phyloP scores from a whole-genome alignment of 345 rosid genomes.

The Gossypium ekmanianum region DNA sequence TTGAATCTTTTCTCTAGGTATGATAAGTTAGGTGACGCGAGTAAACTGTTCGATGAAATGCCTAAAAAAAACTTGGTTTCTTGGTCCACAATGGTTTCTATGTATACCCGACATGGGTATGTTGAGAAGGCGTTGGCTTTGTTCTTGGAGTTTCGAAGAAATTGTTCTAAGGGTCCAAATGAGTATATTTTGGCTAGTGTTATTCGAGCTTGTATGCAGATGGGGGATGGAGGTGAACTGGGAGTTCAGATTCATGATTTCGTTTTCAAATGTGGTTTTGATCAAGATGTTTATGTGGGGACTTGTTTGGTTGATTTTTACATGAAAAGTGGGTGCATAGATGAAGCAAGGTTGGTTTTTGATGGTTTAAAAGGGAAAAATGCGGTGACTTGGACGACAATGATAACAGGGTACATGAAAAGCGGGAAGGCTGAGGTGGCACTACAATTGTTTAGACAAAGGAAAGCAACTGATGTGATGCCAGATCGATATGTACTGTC shows the following conservation, averaged over 20 bases:
- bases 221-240: slow-evolving; percentile 24
- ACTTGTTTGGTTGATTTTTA: slow-evolving; percentile 59
- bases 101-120: slow-evolving; percentile 44
- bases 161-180: slow-evolving; percentile 34
- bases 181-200: slow-evolving; percentile 70
- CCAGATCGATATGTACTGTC: slow-evolving; percentile 60
- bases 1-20: slow-evolving; percentile 27
- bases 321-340: slow-evolving; percentile 40
- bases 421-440: slow-evolving; percentile 52
- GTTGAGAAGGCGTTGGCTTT: slow-evolving; percentile 37
- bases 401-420: slow-evolving; percentile 57
- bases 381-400: slow-evolving; percentile 63
- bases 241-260: slow-evolving; percentile 57
- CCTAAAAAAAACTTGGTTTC: slow-evolving; percentile 53
- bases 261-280: slow-evolving; percentile 52
- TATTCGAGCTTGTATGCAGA: slow-evolving; percentile 43
- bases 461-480: slow-evolving; percentile 32
- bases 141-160: slow-evolving; percentile 46
- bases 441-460: slow-evolving; percentile 41
- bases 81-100: slow-evolving; percentile 76
- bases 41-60: slow-evolving; percentile 55
- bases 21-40: slow-evolving; percentile 28
- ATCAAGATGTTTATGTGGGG: slow-evolving; percentile 60
- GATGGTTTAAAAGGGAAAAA: slow-evolving; percentile 49
- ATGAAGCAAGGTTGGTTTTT: slow-evolving; percentile 57